phyloP scores from a whole-genome alignment of 192 early-diverging fungal genomes.

The Backusella sp. region DNA sequence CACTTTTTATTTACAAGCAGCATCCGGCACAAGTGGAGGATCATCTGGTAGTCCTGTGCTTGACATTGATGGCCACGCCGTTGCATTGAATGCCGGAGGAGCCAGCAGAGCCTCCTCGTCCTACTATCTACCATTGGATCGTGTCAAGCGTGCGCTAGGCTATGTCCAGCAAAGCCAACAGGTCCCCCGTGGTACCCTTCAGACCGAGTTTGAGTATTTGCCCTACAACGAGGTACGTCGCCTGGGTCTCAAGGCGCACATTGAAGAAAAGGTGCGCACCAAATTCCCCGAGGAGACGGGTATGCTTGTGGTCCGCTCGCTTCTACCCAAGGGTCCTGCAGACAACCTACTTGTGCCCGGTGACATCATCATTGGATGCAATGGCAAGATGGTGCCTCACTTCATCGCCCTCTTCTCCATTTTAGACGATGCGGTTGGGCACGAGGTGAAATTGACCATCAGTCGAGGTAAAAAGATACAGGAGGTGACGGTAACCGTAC shows the following conservation, averaged over 20 bases:
- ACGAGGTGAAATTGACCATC: slow-evolving; percentile 52
- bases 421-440: slow-evolving; percentile 61
- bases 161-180: slow-evolving; percentile 50
- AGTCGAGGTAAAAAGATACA: slow-evolving; percentile 53
- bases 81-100: slow-evolving; percentile 73
- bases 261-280: slow-evolving; percentile 63
- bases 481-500: slow-evolving; percentile 49
- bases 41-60: slow-evolving; percentile 78
- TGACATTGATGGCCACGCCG: slow-evolving; percentile 72
- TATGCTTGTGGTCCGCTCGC: slow-evolving; percentile 62
- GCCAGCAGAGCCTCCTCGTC: slow-evolving; percentile 64
- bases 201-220: slow-evolving; percentile 67
- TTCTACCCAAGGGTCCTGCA: slow-evolving; percentile 72
- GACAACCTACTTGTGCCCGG: slow-evolving; percentile 59
- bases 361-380: slow-evolving; percentile 68
- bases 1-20: slow-evolving; percentile 80
- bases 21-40: slow-evolving; percentile 72
- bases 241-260: slow-evolving; percentile 64
- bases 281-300: slow-evolving; percentile 66
- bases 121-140: slow-evolving; percentile 76
- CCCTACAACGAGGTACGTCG: slow-evolving; percentile 73
- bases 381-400: slow-evolving; percentile 63
- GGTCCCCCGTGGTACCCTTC: slow-evolving; percentile 73
- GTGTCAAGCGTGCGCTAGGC: slow-evolving; percentile 63
- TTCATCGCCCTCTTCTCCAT: slow-evolving; percentile 67